These are phyloP conservation scores for Buxus sempervirens DNA, from an alignment of 164 flowering plant species.

Conservation along the genomic window DNA sequence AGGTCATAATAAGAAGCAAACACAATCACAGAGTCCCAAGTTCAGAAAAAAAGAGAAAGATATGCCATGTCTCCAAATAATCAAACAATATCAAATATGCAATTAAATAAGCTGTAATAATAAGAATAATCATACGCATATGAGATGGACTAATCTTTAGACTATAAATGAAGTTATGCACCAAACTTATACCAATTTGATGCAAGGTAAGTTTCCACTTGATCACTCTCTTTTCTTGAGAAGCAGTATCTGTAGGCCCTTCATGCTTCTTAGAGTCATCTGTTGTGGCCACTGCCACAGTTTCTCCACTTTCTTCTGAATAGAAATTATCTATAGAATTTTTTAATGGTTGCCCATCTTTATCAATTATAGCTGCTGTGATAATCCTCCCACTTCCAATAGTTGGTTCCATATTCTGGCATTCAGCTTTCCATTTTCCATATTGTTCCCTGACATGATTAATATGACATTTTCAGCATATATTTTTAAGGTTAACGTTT, in stretches of 20 bases:
- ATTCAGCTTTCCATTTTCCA: slow-evolving; percentile 59
- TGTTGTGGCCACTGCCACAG: background rate
- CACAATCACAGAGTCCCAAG: background rate
- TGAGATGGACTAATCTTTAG: background rate
- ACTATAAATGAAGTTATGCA: background rate
- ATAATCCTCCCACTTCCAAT: slow-evolving; percentile 75
- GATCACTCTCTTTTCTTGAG: slow-evolving; percentile 43
- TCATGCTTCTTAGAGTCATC: slow-evolving; percentile 9
- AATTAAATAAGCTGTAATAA: background rate
- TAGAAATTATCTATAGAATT: slow-evolving; percentile 20
- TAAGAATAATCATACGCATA: background rate
- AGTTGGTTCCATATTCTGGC: slow-evolving; percentile 64
- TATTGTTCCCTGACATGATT: slow-evolving; percentile 57
- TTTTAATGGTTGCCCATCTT: slow-evolving; percentile 58
- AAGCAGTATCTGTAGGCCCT: slow-evolving; percentile 13
- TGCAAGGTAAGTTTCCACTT: slow-evolving; percentile 74
- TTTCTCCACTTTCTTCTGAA: slow-evolving; percentile 12
- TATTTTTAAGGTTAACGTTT: background rate
- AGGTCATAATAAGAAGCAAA: background rate
- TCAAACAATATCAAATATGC: background rate
- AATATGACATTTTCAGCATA: background rate
- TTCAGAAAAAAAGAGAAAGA: background rate
- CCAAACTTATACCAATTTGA: slow-evolving; percentile 65
- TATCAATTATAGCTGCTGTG: slow-evolving; percentile 53
- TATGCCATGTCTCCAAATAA: background rate